These are phyloP conservation scores for Phytomonas francai DNA, from an alignment of 208 protist genomes.

Conservation along the genomic window DNA sequence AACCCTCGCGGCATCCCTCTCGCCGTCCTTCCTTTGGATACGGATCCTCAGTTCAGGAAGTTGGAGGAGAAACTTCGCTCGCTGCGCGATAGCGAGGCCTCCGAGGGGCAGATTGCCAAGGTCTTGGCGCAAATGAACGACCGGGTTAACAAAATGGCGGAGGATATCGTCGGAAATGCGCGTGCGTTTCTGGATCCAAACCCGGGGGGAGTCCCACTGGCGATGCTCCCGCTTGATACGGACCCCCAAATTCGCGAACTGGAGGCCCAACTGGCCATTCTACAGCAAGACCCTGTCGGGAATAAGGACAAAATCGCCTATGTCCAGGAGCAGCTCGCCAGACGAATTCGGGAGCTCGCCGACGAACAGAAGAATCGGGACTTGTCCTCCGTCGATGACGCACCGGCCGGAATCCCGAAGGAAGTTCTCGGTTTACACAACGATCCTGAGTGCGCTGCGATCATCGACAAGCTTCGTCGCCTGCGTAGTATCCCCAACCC, in stretches of 20 bases:
- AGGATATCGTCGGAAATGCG: constrained; percentile 31
- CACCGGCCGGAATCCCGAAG: constrained; percentile 59
- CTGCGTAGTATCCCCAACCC: background rate
- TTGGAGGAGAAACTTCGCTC: constrained; percentile 47
- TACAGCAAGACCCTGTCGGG: constrained; percentile 30
- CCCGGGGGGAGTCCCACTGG: constrained; percentile 52
- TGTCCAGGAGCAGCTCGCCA: constrained; percentile 37
- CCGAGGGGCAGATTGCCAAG: constrained; percentile 29
- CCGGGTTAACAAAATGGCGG: constrained; percentile 35
- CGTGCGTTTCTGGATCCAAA: constrained; percentile 25
- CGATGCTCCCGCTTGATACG: constrained; percentile 44
- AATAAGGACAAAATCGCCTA: constrained; percentile 27
- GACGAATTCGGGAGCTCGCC: constrained; percentile 48
- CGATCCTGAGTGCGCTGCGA: constrained; percentile 48
- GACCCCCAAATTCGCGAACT: constrained; percentile 42
- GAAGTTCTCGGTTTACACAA: constrained; percentile 62
- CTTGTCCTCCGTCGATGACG: constrained; percentile 33
- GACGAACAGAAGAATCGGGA: constrained; percentile 52
- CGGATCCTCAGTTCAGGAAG: constrained; percentile 43
- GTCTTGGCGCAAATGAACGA: constrained; percentile 32
- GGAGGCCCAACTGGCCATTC: constrained; percentile 42
- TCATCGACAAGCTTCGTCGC: constrained; percentile 24
- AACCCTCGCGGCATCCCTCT: constrained; percentile 58
- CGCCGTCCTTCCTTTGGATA: constrained; percentile 54
- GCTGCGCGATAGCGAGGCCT: constrained; percentile 42